phyloP scores from a whole-genome alignment of 768 basidiomycete genomes.

The Leccinum uliginosum region DNA sequence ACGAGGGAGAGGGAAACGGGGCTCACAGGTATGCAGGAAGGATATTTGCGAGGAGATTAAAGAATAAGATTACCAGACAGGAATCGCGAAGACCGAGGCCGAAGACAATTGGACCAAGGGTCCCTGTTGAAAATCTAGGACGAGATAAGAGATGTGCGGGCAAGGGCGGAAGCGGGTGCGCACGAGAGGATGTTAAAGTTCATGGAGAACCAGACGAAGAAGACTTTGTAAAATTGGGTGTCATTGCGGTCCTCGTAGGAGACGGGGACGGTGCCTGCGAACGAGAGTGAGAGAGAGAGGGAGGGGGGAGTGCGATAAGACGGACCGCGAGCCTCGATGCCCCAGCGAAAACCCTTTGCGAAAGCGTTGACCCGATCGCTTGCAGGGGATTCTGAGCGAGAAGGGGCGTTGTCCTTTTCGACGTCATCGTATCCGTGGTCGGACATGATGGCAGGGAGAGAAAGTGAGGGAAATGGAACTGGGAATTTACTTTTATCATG shows the following conservation, averaged over 20 bases:
- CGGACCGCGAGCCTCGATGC: constrained; percentile 30
- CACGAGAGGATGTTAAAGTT: constrained; percentile 63
- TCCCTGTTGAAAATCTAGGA: constrained; percentile 62
- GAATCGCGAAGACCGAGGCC: constrained; percentile 59
- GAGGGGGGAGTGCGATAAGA: neutral
- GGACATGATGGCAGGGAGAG: constrained; percentile 21
- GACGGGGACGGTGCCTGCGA: constrained; percentile 50
- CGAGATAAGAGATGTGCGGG: neutral
- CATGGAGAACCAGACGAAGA: constrained; percentile 70
- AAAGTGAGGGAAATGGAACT: constrained; percentile 1
- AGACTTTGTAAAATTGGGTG: constrained; percentile 57
- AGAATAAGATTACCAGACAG: constrained; percentile 61
- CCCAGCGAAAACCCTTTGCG: constrained; percentile 26
- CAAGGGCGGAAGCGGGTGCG: constrained; percentile 8
- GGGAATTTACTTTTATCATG: neutral
- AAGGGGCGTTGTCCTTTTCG: constrained; percentile 25
- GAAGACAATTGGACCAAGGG: constrained; percentile 61
- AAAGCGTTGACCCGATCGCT: neutral
- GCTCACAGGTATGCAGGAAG: constrained; percentile 60
- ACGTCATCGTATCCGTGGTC: constrained; percentile 22
- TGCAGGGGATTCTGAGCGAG: constrained; percentile 13
- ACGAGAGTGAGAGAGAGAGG: neutral
- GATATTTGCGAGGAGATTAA: constrained; percentile 56
- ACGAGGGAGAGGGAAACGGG: neutral
- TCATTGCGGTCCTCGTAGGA: constrained; percentile 47